Conservation (phyloP, 139 green algal species). For the Auxenochlorella pyrenoidosa region DNA sequence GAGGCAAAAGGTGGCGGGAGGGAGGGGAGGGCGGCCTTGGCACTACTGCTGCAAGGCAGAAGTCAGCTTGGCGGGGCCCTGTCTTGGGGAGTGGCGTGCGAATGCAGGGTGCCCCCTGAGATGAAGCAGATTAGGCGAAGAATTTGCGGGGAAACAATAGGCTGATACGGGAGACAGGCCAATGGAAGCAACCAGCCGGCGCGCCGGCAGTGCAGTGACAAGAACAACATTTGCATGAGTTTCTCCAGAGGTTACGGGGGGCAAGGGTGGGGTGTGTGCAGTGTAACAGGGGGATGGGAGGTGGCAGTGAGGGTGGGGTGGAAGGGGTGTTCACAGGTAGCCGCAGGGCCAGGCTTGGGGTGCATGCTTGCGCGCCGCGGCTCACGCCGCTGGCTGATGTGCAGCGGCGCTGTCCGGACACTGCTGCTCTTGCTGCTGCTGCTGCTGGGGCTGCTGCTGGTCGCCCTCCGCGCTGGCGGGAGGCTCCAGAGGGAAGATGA, state of each 20-base stretch:
- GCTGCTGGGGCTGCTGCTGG: too few relatives aligned
- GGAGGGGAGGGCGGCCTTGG: too few relatives aligned
- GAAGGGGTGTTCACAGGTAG: too few relatives aligned
- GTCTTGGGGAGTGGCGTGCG: too few relatives aligned
- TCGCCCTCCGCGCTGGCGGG: not conserved
- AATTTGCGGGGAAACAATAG: not conserved
- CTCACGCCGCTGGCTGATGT: not conserved
- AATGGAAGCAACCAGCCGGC: too few relatives aligned
- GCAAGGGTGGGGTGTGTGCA: not conserved
- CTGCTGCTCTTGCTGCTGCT: not conserved
- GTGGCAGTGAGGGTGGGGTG: not conserved
- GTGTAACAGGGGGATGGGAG: not conserved
- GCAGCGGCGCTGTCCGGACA: not conserved
- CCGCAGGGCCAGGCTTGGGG: too few relatives aligned
- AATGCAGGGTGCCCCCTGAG: too few relatives aligned
- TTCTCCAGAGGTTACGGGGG: not conserved
- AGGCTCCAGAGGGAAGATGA: slow-evolving; percentile 15
- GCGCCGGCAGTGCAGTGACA: too few relatives aligned
- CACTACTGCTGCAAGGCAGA: too few relatives aligned
- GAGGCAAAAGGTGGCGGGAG: not conserved
- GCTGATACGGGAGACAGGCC: not conserved
- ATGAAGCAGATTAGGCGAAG: not conserved
- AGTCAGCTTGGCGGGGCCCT: too few relatives aligned
- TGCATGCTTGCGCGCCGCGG: too few relatives aligned
- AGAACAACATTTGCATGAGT: too few relatives aligned